Evolutionary conservation across 2,329 filamentous ascomycete genomes (phyloP), one percentile per base, ranked within the genome.

Genomic region (Amauroascus niger): DNA sequence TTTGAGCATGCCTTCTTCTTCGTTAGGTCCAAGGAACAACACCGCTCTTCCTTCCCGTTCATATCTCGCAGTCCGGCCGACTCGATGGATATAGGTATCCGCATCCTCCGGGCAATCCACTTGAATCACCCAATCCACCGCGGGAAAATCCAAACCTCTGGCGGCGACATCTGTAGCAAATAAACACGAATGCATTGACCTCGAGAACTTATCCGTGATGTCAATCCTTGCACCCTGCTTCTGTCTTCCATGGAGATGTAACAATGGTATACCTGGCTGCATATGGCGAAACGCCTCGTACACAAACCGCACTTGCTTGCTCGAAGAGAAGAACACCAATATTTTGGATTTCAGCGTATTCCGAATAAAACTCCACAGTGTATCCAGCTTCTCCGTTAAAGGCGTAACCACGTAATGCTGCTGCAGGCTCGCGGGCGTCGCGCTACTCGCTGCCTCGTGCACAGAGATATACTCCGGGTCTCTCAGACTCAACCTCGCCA

Each of bases 121-220:
- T 67, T 98, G 93, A n/a, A 98, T 88, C 4, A 98, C 93, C 86
- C 93, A 98, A 68, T 98, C 93, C 0, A 98, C 93, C 2, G 89
- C 85, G 0, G 93, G 93, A 65, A 98, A 97, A 68, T 98, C 93
- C 11, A 98, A 79, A 59, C 93, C 93, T 68, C 93, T 81, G 0
- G 93, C 93, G 3, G 94, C 89, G 5, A 98, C 88, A 65, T 98
- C 93, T 0, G 93, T 98, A 1, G 93, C 88, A 66, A 98, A 95
- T 0, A 98, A 77, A 65, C 93, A 96, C 0, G 88, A 85, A 54
- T 87, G 78, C 64, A 93, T 88, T 1, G 90, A 81, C 0, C 83
- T 76, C 0, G 87, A 83, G 67, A 96, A 98, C 49, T 86, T 84
- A 3, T 80, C 79, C 0, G 90, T 95, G 37, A 95, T 93, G 57